These are phyloP conservation scores for Umbelopsis sp. DNA, from an alignment of 192 early-diverging fungal genomes.

Conservation along the genomic window DNA sequence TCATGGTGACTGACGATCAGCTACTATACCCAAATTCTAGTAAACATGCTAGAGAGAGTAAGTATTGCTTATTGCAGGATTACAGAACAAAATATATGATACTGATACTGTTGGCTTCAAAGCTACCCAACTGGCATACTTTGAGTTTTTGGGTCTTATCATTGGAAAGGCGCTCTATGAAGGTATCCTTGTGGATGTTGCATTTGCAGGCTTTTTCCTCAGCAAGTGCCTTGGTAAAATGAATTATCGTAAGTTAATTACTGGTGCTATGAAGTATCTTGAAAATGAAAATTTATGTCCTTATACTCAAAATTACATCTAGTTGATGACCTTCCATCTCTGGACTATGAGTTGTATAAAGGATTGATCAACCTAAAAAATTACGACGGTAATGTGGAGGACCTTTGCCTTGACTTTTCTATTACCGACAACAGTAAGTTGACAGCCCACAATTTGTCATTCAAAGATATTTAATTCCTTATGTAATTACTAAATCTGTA, in stretches of 20 bases:
- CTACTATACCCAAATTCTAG: slow-evolving; percentile 75
- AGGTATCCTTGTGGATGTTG: slow-evolving; percentile 80
- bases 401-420: slow-evolving; percentile 74
- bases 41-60: slow-evolving; percentile 47
- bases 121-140: slow-evolving; percentile 57
- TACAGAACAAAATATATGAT: no score
- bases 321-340: slow-evolving; percentile 79
- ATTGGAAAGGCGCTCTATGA: slow-evolving; percentile 88
- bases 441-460: not conserved
- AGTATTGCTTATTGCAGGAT: not conserved
- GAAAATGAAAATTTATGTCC: not conserved
- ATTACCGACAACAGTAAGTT: slow-evolving; percentile 58
- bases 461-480: not conserved
- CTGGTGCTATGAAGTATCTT: not conserved
- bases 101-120: not conserved
- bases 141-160: slow-evolving; percentile 77
- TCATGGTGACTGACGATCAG: slow-evolving; percentile 66
- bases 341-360: slow-evolving; percentile 79
- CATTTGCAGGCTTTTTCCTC: slow-evolving; percentile 85
- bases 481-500: not conserved
- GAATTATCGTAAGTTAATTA: slow-evolving; percentile 63
- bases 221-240: slow-evolving; percentile 67
- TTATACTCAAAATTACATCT: not conserved
- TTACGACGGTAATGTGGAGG: slow-evolving; percentile 69
- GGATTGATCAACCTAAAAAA: slow-evolving; percentile 75